These are phyloP conservation scores for Cubamyces lactineus DNA, from an alignment of 768 basidiomycete species.

Conservation along the genomic window DNA sequence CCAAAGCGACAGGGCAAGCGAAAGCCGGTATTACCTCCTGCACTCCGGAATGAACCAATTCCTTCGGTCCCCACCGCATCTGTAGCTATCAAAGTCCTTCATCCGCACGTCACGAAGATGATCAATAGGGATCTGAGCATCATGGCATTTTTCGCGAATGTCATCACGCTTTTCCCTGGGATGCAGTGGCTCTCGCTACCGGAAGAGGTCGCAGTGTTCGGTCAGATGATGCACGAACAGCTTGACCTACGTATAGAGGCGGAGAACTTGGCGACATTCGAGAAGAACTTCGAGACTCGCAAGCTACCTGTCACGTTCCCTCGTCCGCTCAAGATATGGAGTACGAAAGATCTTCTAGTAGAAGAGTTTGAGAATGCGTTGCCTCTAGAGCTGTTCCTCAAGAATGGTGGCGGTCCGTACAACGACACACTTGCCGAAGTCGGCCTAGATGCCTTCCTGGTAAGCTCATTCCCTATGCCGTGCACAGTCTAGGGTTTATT, in stretches of 20 bases:
- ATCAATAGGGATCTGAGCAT: constrained; percentile 92
- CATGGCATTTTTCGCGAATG: constrained; percentile 89
- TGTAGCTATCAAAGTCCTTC: constrained; percentile 95
- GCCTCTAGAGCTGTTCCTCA: constrained; percentile 84
- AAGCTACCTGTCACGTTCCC: constrained; percentile 89
- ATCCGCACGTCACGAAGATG: constrained; percentile 80
- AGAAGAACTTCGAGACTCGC: constrained; percentile 80
- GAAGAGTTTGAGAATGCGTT: constrained; percentile 95
- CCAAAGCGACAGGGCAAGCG: constrained; percentile 63
- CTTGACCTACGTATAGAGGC: constrained; percentile 91
- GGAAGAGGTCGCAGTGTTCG: constrained; percentile 94
- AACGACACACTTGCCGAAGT: constrained; percentile 89
- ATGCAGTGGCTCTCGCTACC: constrained; percentile 97
- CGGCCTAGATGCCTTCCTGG: constrained; percentile 94
- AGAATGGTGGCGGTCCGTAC: constrained; percentile 90
- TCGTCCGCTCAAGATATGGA: constrained; percentile 79
- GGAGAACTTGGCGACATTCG: constrained; percentile 83
- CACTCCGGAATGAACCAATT: constrained; percentile 53
- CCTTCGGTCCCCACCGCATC: constrained; percentile 79
- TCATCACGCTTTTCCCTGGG: constrained; percentile 80
- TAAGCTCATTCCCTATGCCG: constrained; percentile 41
- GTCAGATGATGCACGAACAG: constrained; percentile 94
- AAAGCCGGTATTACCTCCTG: constrained; percentile 56
- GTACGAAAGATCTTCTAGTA: constrained; percentile 80
- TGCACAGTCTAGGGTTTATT: constrained; percentile 2